Base-by-base conservation (phyloP, 176 grass and related monocot genomes). In the Ensete ventricosum region DNA sequence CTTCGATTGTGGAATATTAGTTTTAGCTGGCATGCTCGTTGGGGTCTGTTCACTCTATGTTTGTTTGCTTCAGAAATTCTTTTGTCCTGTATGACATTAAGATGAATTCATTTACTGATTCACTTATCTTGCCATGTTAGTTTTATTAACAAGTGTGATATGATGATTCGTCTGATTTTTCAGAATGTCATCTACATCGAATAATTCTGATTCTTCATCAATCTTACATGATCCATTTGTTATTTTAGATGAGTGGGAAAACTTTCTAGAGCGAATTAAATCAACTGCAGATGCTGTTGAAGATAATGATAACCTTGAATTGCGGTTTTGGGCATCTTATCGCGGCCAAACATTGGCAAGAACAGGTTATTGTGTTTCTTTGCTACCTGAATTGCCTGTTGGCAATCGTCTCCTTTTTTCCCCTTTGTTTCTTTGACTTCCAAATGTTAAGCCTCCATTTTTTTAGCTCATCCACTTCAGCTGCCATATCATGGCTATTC, bases 311-410 rank as follows among this genome's bases (percentile, higher is more conserved):
- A 85, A 77, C 52, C 87, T 98, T 84, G 94, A 98, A 77, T 73
- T 98, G 65, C 77, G 94, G n/a, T 98, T 98, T 82, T 98, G 94
- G 94, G 94, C 82, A 66, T 98, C 94, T 9, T 93, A 98, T 83
- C 90, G 90, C 62, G 94, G 94, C 25, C 94, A 98, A 81, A 98
- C 94, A 78, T 92, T 98, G 78, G 94, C 94, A 68, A 90, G 94
- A 72, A 98, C 94, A 83, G 94, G 94, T 91, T 13, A 74, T 55
- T 81, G 49, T 82, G 27, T 59, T 81, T 9, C 67, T 74, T 43
- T 43, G 34, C 34, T 43, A 43, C 34, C 34, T 6, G 34, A 43
- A 43, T 43, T 43, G 0, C 34, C 34, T 43, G 34, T 43, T 43
- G 34, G 34, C 4, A 43, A 43, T 43, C 34, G 34, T 43, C 34